Evolutionary conservation across 2,329 filamentous ascomycete genomes (phyloP), one percentile per base, ranked within the genome.

Genomic region (Fusarium incarnatum): DNA sequence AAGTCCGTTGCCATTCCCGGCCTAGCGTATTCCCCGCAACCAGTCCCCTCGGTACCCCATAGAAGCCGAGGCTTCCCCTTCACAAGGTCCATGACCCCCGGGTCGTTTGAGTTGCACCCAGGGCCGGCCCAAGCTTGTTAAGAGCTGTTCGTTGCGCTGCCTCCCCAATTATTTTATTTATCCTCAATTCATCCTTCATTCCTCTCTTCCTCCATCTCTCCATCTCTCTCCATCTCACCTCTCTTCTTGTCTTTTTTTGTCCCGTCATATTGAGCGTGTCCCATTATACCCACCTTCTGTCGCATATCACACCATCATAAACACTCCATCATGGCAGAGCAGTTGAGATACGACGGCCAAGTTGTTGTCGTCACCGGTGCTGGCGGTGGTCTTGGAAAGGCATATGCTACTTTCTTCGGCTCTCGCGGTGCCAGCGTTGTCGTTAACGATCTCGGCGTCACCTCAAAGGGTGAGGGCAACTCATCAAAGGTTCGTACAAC

Each of bases 361-460:
- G 92, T 92, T 75, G 91, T 94, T 77, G 91, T 95, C 75, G 90
- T 95, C 74, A 95, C 92, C 58, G 92, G 92, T 75, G 92, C 92
- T 64, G 92, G 92, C 71, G 92, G 92, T 79, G 92, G 92, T 70
- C 84, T 95, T 62, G 92, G 92, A 75, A 92, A 91, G 81, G 91
- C 91, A 77, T 97, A 92, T 80, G 94, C 97, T 74, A 84, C 91
- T 65, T 98, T 97, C 86, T 98, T 97, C 79, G 96, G 88, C 62
- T 94, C 93, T 60, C 90, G 95, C 78, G 96, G 96, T 77, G 96
- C 94, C 75, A 97, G 92, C 81, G 92, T 97, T 75, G 95, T 99
- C 49, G 96, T 99, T 76, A 99, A 99, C 81, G 96, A 99, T 80
- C 88, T 98, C 54, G 96, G 96, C 68, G 93, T 89, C 53, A 96